Evolutionary conservation across 345 rosid species (phyloP), one percentile per base, ranked within the genome.

Genomic region (Stellera chamaejasme): DNA sequence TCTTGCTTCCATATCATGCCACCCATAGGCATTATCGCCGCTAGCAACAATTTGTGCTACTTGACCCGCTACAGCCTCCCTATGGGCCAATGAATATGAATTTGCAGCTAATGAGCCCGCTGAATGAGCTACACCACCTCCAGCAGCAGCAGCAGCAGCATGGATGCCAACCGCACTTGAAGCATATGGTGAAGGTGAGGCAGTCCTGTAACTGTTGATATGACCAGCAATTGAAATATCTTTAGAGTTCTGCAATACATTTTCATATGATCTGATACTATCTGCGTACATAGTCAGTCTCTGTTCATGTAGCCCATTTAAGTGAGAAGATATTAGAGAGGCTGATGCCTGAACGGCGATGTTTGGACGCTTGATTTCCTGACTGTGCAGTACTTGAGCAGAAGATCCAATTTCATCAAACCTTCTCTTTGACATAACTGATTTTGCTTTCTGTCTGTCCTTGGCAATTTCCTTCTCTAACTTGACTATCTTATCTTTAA

Each of bases 401-500:
- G 70, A 43, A 13, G 72, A 59, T 11, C 28, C 77, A 26, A 26
- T 71, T 61, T 67, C 78, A 48, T 75, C 81, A 45, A 48, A 59
- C 71, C 72, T 78, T 66, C 82, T 80, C 64, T 77, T 76, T 14
- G 70, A 52, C 12, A 66, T 56, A 53, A n/a, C 28, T 39, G 59
- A 70, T 63, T 60, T 71, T 19, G 72, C 74, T 44, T 67, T 68
- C 50, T 65, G 72, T 69, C 65, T 74, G 49, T 63, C 55, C 11
- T 77, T 73, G 59, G 62, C 59, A 66, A 55, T 72, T 23, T 84
- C 83, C 67, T 76, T 75, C 71, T 82, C 83, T 63, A 84, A 70
- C 65, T 68, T 65, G 10, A 23, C 41, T 16, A 79, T 77, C 68
- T 64, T 69, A 50, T 84, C 89, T 64, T 73, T 65, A 48, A 82